Base-by-base conservation (phyloP, 352 stramenopile species). In the Peronospora belbahrii region DNA sequence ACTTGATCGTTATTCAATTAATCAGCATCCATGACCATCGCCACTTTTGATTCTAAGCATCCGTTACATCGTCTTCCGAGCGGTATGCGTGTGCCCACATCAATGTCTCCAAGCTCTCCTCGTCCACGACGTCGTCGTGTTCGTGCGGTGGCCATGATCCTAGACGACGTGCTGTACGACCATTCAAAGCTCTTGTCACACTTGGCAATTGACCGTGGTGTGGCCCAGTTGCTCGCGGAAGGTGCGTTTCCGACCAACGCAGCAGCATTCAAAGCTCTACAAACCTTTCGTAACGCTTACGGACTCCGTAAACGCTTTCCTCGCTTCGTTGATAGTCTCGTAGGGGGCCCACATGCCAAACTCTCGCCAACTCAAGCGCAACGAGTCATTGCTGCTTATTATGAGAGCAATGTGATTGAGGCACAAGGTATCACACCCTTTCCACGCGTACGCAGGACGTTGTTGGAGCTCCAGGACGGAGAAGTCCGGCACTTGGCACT, bases 141-240 rank as follows among this genome's bases (percentile, higher is more conserved):
- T 24, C 70, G 85, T 28, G 81, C 81, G 1, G 61, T 93, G 13
- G 74, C 85, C 28, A 86, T 93, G 66, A 89, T 87, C 56, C 67
- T 93, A 17, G 81, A 93, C 42, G 81, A 93, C 59, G 81, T 93
- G 27, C 59, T 93, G 27, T 93, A 88, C 56, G 78, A 90, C 51
- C 81, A 93, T 56, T 86, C 81, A 37, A 71, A 69, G 9, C 78
- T 85, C 47, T 69, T 93, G 24, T 83, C 74, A 31, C 75, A 87
- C 50, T 72, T 90, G 40, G 78, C 81, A 2, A 83, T 87, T 50
- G 78, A 88, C 39, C 81, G 81, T 30, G 81, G 70, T 23, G 66
- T 88, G 37, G 69, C 79, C 32, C 78, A 90, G 52, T 50, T 93
- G 33, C 66, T 89, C 9, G 42, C 43, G 17, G 81, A 93, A 59